Percentiles rank a stretch among this genome's conserved stretches.
phyloP scores from a whole-genome alignment of 2,329 filamentous ascomycete genomes.

The Ceratocystis variospora region DNA sequence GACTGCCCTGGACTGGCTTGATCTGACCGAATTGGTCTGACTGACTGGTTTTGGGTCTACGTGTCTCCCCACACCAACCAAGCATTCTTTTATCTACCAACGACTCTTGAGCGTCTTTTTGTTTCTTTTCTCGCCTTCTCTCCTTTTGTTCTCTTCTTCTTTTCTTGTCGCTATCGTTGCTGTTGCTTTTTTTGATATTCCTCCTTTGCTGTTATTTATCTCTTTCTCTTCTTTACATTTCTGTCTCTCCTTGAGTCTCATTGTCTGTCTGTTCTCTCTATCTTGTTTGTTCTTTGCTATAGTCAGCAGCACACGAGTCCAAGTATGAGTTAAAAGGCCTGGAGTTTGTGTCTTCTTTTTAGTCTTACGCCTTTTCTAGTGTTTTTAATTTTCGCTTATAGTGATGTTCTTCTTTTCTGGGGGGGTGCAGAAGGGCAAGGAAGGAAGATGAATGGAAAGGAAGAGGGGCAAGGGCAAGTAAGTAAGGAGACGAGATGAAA shows the following conservation, averaged over 20 bases:
- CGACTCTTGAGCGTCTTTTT: background rate
- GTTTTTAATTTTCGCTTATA: slow-evolving; percentile 8
- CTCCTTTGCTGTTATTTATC: background rate
- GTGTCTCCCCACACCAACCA: background rate
- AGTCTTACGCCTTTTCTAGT: background rate
- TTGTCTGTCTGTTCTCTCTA: slow-evolving; percentile 3
- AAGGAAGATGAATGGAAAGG: background rate
- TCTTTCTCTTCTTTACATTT: background rate
- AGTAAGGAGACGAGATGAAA: too few relatives aligned
- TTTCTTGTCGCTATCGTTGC: background rate
- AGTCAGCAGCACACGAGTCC: background rate
- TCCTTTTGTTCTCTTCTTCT: background rate
- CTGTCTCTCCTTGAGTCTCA: background rate
- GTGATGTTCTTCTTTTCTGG: slow-evolving; percentile 8
- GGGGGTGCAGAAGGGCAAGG: background rate
- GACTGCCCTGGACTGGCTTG: background rate
- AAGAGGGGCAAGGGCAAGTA: background rate
- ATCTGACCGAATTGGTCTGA: background rate
- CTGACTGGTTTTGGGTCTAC: background rate
- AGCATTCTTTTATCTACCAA: slow-evolving; percentile 1
- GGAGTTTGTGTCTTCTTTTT: slow-evolving; percentile 13
- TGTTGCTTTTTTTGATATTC: background rate
- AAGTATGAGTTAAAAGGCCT: slow-evolving; percentile 16
- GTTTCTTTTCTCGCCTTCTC: slow-evolving; percentile 7
- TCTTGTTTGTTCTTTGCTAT: background rate